phyloP scores from a whole-genome alignment of 345 rosid genomes.

The Eucalyptus melliodora region DNA sequence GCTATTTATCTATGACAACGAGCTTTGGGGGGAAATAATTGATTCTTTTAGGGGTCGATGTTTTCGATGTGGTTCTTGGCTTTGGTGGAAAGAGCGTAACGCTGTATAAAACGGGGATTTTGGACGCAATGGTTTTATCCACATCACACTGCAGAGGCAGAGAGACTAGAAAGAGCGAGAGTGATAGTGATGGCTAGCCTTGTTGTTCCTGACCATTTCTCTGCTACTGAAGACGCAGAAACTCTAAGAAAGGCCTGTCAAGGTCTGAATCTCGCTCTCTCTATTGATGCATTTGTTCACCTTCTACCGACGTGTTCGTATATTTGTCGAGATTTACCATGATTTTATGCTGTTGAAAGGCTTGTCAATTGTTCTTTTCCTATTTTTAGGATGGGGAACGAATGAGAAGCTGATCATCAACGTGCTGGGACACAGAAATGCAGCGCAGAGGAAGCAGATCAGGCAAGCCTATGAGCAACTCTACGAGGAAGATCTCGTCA shows the following conservation, averaged over 20 bases:
- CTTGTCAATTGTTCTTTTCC: not conserved
- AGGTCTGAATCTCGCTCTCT: slow-evolving; percentile 2
- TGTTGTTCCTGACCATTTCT: slow-evolving; percentile 13
- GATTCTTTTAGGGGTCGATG: not conserved
- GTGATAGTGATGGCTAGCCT: slow-evolving; percentile 16
- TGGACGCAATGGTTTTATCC: not conserved
- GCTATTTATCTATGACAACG: not conserved
- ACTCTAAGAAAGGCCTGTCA: slow-evolving; percentile 19
- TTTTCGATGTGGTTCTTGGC: not conserved
- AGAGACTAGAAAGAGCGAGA: not conserved
- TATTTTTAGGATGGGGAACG: slow-evolving; percentile 39
- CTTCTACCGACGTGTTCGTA: not conserved
- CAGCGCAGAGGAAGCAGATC: slow-evolving; percentile 43
- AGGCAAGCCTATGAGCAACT: slow-evolving; percentile 23
- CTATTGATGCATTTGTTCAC: accelerated
- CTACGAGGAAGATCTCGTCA: slow-evolving; percentile 40
- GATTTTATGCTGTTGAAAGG: not conserved
- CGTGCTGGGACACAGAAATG: slow-evolving; percentile 39
- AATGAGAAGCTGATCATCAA: slow-evolving; percentile 29
- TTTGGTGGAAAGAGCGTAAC: not conserved
- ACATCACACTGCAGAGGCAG: not conserved
- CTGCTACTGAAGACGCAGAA: slow-evolving; percentile 30
- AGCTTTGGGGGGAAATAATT: not conserved
- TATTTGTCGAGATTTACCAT: not conserved
- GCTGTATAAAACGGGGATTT: not conserved